Conservation (phyloP, 78 protist genomes). For the Dictyostelium citrinum region DNA sequence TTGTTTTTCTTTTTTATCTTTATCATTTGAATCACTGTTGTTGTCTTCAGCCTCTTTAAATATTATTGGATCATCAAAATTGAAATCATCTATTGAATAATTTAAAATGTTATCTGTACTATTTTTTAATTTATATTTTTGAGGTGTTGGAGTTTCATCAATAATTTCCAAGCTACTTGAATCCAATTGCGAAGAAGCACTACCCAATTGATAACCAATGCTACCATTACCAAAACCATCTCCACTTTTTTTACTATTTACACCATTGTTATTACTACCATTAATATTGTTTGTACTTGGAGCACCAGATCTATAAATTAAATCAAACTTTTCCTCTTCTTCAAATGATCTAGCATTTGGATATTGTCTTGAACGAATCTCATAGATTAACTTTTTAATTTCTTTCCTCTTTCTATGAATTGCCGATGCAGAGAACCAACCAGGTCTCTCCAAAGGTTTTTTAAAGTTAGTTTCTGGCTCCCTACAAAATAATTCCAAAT, state of each 20-base stretch:
- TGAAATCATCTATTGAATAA: not conserved
- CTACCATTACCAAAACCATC: not conserved
- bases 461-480: conserved; percentile 16
- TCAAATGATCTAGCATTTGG: conserved; percentile 4
- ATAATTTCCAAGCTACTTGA: not conserved
- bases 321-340: conserved; percentile 25
- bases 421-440: conserved; percentile 25
- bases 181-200: not conserved
- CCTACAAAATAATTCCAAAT: conserved; percentile 61
- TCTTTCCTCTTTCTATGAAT: conserved; percentile 19
- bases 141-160: not conserved
- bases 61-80: not conserved
- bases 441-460: conserved; percentile 32
- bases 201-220: not conserved
- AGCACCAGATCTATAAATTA: not conserved
- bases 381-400: conserved; percentile 11
- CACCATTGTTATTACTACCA: not conserved
- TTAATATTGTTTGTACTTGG: not conserved
- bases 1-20: not conserved
- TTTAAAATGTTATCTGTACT: not conserved
- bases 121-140: not conserved
- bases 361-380: conserved; percentile 7
- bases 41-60: not conserved
- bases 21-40: not conserved
- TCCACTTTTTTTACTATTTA: not conserved